These are phyloP conservation scores for Micractinium sp. DNA, from an alignment of 139 green algal genomes.

Conservation along the genomic window DNA sequence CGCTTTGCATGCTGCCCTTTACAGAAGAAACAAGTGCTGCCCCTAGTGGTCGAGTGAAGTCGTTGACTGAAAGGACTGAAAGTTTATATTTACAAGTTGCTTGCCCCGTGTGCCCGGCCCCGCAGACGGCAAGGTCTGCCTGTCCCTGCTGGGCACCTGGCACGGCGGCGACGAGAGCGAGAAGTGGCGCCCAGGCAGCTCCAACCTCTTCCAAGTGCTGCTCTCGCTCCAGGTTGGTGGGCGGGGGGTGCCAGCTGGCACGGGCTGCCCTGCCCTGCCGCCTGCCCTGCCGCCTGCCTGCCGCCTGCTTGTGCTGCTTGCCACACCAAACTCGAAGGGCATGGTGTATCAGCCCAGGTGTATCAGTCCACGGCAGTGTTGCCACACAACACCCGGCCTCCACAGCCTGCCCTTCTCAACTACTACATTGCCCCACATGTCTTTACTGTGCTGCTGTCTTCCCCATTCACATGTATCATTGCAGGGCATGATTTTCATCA, in stretches of 20 bases:
- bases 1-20: no score
- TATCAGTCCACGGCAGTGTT: no score
- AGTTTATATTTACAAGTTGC: no score
- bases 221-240: constrained; percentile 75
- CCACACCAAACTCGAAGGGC: no score
- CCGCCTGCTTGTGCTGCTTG: background rate
- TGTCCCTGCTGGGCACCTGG: constrained; percentile 80
- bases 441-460: no score
- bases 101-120: constrained; percentile 25
- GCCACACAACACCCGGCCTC: no score
- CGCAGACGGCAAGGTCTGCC: constrained; percentile 68
- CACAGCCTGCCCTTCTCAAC: no score
- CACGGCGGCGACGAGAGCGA: constrained; percentile 65
- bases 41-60: no score
- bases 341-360: no score
- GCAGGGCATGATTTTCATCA: constrained; percentile 68
- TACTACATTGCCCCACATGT: no score
- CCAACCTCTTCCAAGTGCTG: constrained; percentile 80
- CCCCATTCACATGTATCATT: background rate
- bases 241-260: background rate
- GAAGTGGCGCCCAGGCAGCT: constrained; percentile 77
- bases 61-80: background rate
- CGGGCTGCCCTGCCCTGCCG: background rate
- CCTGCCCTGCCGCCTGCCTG: background rate
- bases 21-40: no score